Evolutionary conservation across 2,329 filamentous ascomycete species (phyloP), one percentile per base, ranked within the genome.

Genomic region (Scedosporium boydii): DNA sequence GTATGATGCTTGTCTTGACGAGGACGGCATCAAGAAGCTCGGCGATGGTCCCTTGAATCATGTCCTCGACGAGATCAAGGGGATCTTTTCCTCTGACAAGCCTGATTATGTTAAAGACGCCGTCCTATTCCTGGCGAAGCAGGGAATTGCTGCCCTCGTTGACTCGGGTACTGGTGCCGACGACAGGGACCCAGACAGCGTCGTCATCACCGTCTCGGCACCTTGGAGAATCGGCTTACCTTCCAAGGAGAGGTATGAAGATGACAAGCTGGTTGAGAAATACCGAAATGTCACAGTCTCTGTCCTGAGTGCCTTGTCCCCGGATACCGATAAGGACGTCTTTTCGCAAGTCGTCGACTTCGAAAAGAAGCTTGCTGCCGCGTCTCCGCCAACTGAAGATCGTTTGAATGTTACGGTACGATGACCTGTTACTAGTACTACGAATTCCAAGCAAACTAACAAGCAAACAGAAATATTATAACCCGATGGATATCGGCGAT

Each of bases 1-100:
- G 0, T 91, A 90, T 68, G 74, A 83, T 64, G 82, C 87, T 41
- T 91, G 88, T 69, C 80, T 88, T 71, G 78, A 90, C 67, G 82
- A 87, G 69, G 76, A 80, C 6, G 72, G 75, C 9, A 80, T 89
- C 59, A 80, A 81, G 65, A 72, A 80, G 53, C 70, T 78, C 10
- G 87, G 86, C 2, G 74, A 81, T 5, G 70, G 77, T 63, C 87
- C 87, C 2, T 71, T 91, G 48, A 70, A 78, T 18, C 71, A 80
- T 4, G 72, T 89, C 9, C 74, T 90, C n/a, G 71, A 78, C 14
- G 72, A 81, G 21, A 61, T 67, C 58, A 63, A 62, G 34, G 46
- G 59, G 2, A 42, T 42, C 1, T 64, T 65, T 34, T 74, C 77
- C 23, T 66, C 66, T 12, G 67, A 72, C 29, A 69, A 70, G 34